These are phyloP conservation scores for Saraca asoca DNA, from an alignment of 331 rosid species.

Conservation along the genomic window DNA sequence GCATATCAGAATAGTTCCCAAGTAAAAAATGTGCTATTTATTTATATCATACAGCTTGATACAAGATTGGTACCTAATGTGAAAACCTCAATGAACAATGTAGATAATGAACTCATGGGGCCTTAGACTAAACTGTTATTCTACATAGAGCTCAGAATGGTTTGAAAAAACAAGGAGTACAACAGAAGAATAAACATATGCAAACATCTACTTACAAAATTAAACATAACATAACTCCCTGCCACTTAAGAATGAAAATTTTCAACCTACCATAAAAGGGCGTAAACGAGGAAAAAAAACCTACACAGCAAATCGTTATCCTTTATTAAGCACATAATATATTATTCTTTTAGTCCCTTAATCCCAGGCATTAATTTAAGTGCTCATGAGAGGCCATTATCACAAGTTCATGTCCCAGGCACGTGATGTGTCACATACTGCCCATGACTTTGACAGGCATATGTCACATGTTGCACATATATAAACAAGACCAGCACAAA, in stretches of 20 bases:
- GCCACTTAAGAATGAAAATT: conserved; percentile 4
- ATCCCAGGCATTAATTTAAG: not conserved
- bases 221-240: not conserved
- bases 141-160: conserved; percentile 9
- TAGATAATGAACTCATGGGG: not conserved
- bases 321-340: too few species aligned
- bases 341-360: not conserved
- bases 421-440: too few species aligned
- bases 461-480: not conserved
- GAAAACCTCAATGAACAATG: not conserved
- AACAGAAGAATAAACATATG: not conserved
- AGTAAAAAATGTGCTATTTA: not conserved
- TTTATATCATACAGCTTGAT: not conserved
- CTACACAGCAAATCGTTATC: too few species aligned
- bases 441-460: not conserved
- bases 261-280: not conserved
- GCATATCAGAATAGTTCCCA: conserved; percentile 14
- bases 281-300: not conserved
- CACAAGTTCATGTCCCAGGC: too few species aligned
- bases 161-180: not conserved
- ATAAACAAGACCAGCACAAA: not conserved
- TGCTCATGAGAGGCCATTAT: not conserved
- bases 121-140: conserved; percentile 3
- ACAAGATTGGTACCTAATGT: not conserved
- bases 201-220: not conserved